Conservation (phyloP, 805 yeast genomes). For the Debaryomyces hansenii region DNA sequence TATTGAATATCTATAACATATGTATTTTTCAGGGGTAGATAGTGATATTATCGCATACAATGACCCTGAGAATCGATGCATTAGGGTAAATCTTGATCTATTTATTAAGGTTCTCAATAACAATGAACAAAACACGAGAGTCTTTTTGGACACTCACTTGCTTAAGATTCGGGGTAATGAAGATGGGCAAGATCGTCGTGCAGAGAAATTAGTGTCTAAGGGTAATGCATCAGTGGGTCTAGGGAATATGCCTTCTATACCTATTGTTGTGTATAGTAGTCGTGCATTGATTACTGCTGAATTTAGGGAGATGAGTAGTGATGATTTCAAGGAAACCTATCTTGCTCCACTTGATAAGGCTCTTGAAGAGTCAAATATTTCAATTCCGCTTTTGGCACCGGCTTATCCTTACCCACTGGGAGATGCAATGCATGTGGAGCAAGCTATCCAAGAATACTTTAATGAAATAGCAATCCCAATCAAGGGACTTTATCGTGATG, state of each 20-base stretch:
- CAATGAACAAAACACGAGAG: background rate
- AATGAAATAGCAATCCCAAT: background rate
- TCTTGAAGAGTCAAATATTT: background rate
- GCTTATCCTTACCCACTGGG: background rate
- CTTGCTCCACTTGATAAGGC: slow-evolving; percentile 1
- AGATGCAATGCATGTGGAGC: background rate
- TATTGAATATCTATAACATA: background rate
- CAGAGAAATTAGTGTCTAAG: too few relatives aligned
- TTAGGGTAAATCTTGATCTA: background rate
- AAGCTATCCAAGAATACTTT: background rate
- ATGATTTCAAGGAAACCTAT: background rate
- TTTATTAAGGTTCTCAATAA: background rate
- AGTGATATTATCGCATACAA: background rate
- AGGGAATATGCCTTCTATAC: too few relatives aligned
- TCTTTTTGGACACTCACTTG: background rate
- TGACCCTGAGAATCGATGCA: background rate
- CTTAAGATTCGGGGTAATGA: too few relatives aligned
- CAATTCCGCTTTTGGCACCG: background rate
- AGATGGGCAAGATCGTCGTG: too few relatives aligned
- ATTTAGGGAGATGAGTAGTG: slow-evolving; percentile 8
- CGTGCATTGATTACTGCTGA: background rate
- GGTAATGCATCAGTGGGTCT: too few relatives aligned
- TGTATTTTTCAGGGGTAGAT: slow-evolving; percentile 4
- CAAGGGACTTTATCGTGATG: too few relatives aligned
- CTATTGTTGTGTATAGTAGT: too few relatives aligned